Evolutionary conservation across 768 basidiomycete genomes (phyloP).

Genomic region (Panaeolus papilionaceus): DNA sequence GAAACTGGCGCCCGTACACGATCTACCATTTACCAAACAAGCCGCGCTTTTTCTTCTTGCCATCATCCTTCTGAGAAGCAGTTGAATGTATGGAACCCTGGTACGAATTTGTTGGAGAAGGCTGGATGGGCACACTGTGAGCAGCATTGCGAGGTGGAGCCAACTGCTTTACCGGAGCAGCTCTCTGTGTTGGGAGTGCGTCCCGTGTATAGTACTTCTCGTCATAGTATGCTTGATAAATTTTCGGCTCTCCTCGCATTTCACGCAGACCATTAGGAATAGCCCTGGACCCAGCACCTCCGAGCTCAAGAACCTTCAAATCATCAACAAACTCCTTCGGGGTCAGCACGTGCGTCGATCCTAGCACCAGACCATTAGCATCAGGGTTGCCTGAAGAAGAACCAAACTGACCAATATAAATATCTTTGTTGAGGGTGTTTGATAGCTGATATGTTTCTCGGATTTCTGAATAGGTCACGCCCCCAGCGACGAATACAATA

Average conservation of each 20-base stretch:
- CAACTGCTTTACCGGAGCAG: constrained; percentile 39
- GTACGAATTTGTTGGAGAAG: constrained; percentile 61
- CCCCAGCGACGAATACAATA: constrained; percentile 92
- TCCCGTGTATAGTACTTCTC: constrained; percentile 77
- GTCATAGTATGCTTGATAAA: constrained; percentile 82
- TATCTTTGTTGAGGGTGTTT: constrained; percentile 77
- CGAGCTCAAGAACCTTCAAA: constrained; percentile 83
- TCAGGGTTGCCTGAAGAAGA: not conserved
- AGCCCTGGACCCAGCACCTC: constrained; percentile 82
- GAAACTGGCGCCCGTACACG: not conserved
- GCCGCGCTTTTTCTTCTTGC: constrained; percentile 81
- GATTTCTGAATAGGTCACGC: constrained; percentile 96
- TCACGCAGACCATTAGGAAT: constrained; percentile 73
- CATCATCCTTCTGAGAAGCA: constrained; percentile 51
- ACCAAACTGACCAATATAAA: constrained; percentile 77
- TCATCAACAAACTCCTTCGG: constrained; percentile 88
- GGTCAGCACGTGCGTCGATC: constrained; percentile 88
- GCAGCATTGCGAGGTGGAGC: constrained; percentile 40
- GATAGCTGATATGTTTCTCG: constrained; percentile 87
- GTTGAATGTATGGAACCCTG: constrained; percentile 46
- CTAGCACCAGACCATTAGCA: constrained; percentile 43
- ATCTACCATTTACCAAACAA: constrained; percentile 65
- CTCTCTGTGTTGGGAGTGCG: constrained; percentile 57
- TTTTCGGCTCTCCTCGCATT: constrained; percentile 46
- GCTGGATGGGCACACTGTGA: constrained; percentile 44